Percentiles rank a stretch among this genome's conserved stretches.
These are phyloP conservation scores for Closterium sp. DNA, from an alignment of 139 green algal genomes.

Conservation along the genomic window DNA sequence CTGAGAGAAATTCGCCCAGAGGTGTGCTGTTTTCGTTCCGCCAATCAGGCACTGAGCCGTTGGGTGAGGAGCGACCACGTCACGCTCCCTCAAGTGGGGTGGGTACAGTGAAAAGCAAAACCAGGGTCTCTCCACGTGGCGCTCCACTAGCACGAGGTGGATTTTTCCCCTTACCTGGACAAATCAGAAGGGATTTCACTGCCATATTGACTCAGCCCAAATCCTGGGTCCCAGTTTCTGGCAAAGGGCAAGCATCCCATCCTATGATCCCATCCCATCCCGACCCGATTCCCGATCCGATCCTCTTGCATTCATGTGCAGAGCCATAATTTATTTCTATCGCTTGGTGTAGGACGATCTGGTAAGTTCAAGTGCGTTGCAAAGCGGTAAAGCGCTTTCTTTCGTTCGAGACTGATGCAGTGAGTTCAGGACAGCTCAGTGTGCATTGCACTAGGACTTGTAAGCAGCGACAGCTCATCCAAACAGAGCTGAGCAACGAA, in stretches of 20 bases:
- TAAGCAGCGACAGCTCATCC: no score
- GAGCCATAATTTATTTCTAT: no score
- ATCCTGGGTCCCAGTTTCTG: background rate
- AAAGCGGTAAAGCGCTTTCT: no score
- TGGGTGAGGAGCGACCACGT: background rate
- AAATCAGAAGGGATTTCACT: background rate
- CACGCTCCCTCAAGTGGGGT: background rate
- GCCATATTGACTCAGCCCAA: background rate
- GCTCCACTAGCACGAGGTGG: background rate
- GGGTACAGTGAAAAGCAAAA: background rate
- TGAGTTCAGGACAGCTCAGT: no score
- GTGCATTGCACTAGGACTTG: no score
- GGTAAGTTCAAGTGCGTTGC: no score
- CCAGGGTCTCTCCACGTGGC: background rate
- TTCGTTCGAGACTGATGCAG: no score
- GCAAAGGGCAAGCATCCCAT: background rate
- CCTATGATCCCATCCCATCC: no score
- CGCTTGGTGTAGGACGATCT: no score
- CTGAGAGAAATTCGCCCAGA: background rate
- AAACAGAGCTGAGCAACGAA: no score
- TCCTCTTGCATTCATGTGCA: no score
- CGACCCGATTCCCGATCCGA: no score
- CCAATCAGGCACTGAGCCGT: background rate
- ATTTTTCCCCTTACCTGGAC: background rate
- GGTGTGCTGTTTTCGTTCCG: background rate